Base-by-base conservation (phyloP, 176 grass and related monocot genomes). In the Eremochloa ophiuroides region DNA sequence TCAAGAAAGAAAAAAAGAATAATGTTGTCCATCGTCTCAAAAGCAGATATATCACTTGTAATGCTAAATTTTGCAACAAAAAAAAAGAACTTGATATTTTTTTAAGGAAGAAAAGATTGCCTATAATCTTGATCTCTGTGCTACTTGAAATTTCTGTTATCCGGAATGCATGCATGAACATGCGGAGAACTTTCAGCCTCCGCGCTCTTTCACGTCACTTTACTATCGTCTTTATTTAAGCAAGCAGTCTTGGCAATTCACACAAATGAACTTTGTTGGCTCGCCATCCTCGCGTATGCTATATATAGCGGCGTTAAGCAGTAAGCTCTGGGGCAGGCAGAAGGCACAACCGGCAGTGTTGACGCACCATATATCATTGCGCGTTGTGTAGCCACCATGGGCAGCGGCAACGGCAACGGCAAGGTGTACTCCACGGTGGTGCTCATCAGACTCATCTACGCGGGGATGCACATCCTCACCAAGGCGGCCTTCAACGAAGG, bases 401-500 rank as follows among this genome's bases (percentile, higher is more conserved):
- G 55, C 23, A 59, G 55, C 55, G 83, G 75, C 12, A 85, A 67
- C 55, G 83, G 75, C 12, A 85, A 67, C 53, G 64, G 78, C 55
- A 89, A 72, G 76, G 85, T 91, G 25, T 91, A 88, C 79, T 29
- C 86, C 37, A 87, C 80, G n/a, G 83, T 83, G 10, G 38, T 88
- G 66, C 85, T 94, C 62, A 83, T 91, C 80, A 63, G 88, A 75
- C 74, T 91, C 48, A 84, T 91, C 14, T 93, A 93, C 18, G 90
- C 90, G 0, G 88, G 88, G 39, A 91, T 88, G 80, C 85, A 88
- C 77, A 91, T 96, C 33, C 35, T 96, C 68, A 89, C 88, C 71
- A 93, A 96, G 78, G 80, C 86, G 13, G 73, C 93, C 64, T 93
- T 96, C 83, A 75, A 93, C 60, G 62, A 83, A 22, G 93, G 90